Percentiles rank a stretch among this genome's conserved stretches.
Conservation (phyloP, 148 eudicot genomes). For the Persicaria maculosa region DNA sequence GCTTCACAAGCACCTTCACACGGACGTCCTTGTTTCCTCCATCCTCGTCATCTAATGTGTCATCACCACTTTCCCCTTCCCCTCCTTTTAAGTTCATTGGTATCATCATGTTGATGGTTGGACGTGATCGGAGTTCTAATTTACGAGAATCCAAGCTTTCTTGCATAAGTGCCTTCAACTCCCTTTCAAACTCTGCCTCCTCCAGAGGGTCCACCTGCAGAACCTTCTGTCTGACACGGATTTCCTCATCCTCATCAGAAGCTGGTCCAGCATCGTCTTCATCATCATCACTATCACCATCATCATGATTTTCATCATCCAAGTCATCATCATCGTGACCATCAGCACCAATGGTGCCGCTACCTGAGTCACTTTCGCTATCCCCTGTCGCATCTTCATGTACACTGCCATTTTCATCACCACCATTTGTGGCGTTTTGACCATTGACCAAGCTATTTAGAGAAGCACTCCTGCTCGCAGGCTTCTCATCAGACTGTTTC, state of each 20-base stretch:
- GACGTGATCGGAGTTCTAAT: conserved; percentile 69
- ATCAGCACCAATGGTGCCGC: conserved; percentile 55
- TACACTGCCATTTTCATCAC: conserved; percentile 57
- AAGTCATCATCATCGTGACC: conserved; percentile 63
- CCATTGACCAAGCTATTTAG: conserved; percentile 41
- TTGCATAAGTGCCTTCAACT: conserved; percentile 90
- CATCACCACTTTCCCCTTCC: conserved; percentile 88
- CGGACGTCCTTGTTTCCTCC: conserved; percentile 72
- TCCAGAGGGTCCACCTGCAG: conserved; percentile 60
- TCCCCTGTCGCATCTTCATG: conserved; percentile 53
- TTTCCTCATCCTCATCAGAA: conserved; percentile 83
- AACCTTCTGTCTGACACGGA: conserved; percentile 72
- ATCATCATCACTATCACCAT: conserved; percentile 64
- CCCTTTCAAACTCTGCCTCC: conserved; percentile 88
- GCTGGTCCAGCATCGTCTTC: conserved; percentile 53
- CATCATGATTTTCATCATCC: conserved; percentile 70
- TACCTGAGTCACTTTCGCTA: conserved; percentile 64
- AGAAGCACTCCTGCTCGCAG: conserved; percentile 36
- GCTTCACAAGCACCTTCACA: conserved; percentile 89
- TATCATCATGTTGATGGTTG: conserved; percentile 82
- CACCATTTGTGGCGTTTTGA: conserved; percentile 46
- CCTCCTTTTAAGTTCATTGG: conserved; percentile 70
- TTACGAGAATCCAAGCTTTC: conserved; percentile 96
- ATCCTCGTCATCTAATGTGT: conserved; percentile 66
- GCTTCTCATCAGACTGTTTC: conserved; percentile 50